Percentiles rank a stretch among this genome's conserved stretches.
Conservation (phyloP, 371 early-diverging fungal genomes). For the Mortierella sp. region DNA sequence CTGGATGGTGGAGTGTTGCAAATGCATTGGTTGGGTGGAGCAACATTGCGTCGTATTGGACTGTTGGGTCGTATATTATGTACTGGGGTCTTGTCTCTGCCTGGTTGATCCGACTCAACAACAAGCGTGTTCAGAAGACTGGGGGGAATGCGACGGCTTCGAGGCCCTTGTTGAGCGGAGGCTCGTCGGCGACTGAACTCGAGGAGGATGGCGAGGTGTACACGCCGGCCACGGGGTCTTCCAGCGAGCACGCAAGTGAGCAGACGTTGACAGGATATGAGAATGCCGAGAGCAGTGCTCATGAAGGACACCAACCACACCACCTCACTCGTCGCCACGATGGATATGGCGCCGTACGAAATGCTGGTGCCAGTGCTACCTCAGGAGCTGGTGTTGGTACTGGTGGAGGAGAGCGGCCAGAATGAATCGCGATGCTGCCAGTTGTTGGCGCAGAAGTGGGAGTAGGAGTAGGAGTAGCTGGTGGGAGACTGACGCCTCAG, state of each 20-base stretch:
- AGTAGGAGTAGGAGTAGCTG: background rate
- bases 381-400: background rate
- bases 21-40: slow-evolving; percentile 80
- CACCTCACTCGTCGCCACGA: slow-evolving; percentile 15
- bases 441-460: background rate
- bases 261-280: background rate
- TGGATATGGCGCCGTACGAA: background rate
- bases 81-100: slow-evolving; percentile 67
- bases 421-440: slow-evolving; percentile 6
- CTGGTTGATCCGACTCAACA: slow-evolving; percentile 54
- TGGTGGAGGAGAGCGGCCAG: slow-evolving; percentile 3
- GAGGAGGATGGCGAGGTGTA: slow-evolving; percentile 6
- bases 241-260: background rate
- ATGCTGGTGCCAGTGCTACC: background rate
- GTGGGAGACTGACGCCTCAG: background rate
- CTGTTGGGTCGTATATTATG: slow-evolving; percentile 66
- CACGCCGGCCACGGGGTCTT: background rate
- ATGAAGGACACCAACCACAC: background rate
- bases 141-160: background rate
- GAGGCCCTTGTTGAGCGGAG: slow-evolving; percentile 2
- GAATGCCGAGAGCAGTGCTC: background rate
- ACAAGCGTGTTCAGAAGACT: slow-evolving; percentile 65
- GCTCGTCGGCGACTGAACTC: background rate
- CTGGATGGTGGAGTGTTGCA: slow-evolving; percentile 79
- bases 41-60: slow-evolving; percentile 66